Percentiles rank a stretch among this genome's conserved stretches.
Conservation (phyloP, 257 asterid species). For the Nicotiana paniculata region DNA sequence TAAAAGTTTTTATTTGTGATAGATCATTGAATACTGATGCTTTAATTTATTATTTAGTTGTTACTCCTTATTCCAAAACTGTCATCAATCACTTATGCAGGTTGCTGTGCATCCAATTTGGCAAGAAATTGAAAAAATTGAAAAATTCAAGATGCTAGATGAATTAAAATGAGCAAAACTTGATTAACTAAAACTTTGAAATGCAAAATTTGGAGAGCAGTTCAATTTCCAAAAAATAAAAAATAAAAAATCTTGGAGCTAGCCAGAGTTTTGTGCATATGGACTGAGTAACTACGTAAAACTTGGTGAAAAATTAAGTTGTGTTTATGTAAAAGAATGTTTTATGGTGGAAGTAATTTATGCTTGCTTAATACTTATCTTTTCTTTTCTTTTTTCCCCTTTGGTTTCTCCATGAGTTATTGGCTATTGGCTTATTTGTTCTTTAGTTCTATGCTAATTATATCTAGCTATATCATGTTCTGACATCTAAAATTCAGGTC, state of each 20-base stretch:
- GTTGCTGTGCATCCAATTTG: neutral
- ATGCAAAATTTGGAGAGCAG: neutral
- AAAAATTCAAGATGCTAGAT: neutral
- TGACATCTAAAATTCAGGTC: conserved; percentile 41
- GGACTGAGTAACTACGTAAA: neutral
- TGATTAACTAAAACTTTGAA: neutral
- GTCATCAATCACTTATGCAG: neutral
- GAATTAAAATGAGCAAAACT: neutral
- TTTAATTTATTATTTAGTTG: neutral
- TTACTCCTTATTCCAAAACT: neutral
- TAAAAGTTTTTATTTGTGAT: neutral
- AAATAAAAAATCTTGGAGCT: neutral
- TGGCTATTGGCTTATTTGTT: neutral
- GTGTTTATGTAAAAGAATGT: neutral
- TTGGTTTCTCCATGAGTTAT: neutral
- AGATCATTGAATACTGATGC: neutral
- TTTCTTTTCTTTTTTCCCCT: neutral
- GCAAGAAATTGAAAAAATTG: neutral
- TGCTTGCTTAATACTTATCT: neutral
- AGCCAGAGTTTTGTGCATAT: neutral
- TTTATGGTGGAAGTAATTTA: neutral
- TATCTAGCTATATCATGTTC: conserved; percentile 4
- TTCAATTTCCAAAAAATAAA: too few species aligned
- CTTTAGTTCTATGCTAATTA: neutral
- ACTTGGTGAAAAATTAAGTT: neutral